Base-by-base conservation (phyloP, 2,329 filamentous ascomycete species). In the Pezicula carpinea region DNA sequence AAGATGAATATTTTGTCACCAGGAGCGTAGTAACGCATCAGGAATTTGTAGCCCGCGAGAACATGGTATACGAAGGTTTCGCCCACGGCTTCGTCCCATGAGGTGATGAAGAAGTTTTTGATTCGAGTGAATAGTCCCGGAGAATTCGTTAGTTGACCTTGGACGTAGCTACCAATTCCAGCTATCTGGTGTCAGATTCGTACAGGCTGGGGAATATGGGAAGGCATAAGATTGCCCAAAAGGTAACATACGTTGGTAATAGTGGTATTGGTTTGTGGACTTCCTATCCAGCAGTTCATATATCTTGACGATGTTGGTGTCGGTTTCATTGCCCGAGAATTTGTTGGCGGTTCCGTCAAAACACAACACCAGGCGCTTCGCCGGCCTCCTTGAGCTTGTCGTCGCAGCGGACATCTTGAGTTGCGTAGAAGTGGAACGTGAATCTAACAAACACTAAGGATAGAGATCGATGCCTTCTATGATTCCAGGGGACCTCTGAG, bases 31-130 rank as follows among this genome's bases (percentile, higher is more conserved):
- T 83, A 86, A 15, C 82, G 77, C 83, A 89, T 88, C 39, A 89
- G 71, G 63, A 91, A 89, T 46, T 83, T 82, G 66, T 93, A 93
- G 1, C 87, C 88, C 6, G 83, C 87, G 56, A 93, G 87, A 10
- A 93, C 88, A 66, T 93, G 88, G 47, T 89, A 77, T 55, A 86
- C 87, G 53, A 95, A 92, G 0, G 84, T 89, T 0, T 85, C 85
- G 1, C 89, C 89, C 50, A 95, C 67, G 8, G 87, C 88, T 3
- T 85, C 87, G 64, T 93, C 88, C 56, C 89, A 89, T 50, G 85
- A 82, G 56, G 88, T 87, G 36, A 75, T 67, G 59, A 83, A 85
- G 79, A 82, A 87, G 7, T 80, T 83, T 51, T 75, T 76, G 47
- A 87, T 57, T 13, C 80, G 75, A 6, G 80, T 76, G 18, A 74